Evolutionary conservation across 1,139 yeast genomes (phyloP), one percentile per base, ranked within the genome.

Genomic region (Fermentozyma sake): DNA sequence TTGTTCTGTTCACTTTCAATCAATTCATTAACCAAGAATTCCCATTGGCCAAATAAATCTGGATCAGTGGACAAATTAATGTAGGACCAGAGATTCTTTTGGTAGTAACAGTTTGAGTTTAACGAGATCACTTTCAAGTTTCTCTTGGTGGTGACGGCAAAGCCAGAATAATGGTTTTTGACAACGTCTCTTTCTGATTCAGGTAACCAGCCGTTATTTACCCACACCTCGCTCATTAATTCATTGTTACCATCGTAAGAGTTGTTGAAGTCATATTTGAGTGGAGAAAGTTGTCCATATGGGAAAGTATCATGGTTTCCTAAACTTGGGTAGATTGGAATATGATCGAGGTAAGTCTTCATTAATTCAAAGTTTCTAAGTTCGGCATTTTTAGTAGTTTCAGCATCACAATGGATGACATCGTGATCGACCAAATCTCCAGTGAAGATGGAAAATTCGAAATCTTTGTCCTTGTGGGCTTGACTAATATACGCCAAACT

Each of bases 241-340:
- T 78, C 79, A 9, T 68, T 62, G 42, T 80, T 78, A 74, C 79
- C 78, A 26, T 68, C 61, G 44, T 75, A 76, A 32, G 71, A 53
- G 37, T 69, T 67, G 27, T 61, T 58, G 32, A 65, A 56, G 26
- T 52, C 52, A 31, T 44, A 54, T 18, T 49, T 34, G 15, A 44
- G 36, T 24, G 79, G 83, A 2, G 86, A 79, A 32, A 77, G 50
- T 50, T 79, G 85, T 11, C 79, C 82, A 44, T 76, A 79, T 10
- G 87, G 87, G 61, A 71, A 79, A 12, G 80, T 72, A 44, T 80
- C 87, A 49, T 80, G 87, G 50, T 79, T 79, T 11, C 89, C 87
- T 41, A 80, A 57, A 17, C 73, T 75, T 7, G 85, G 69, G 44
- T 60, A 78, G n/a, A 80, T 72, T 3, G 85, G 80, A 11, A 75